phyloP scores from a whole-genome alignment of 164 flowering plant genomes.

The Piper betle region DNA sequence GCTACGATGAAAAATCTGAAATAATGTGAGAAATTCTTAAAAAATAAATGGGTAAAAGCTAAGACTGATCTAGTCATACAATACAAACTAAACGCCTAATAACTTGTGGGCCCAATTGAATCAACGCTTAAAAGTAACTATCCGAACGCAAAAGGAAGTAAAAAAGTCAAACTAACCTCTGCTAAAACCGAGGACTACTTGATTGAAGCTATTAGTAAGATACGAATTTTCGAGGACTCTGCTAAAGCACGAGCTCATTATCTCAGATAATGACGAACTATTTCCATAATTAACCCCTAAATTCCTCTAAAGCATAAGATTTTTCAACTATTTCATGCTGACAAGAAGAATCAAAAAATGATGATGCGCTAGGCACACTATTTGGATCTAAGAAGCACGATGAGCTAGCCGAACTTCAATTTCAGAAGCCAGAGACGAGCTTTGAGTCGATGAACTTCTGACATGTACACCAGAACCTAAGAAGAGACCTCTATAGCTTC shows the following conservation, averaged over 20 bases:
- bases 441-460: conserved; percentile 23
- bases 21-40: too few relatives aligned
- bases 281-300: conserved; percentile 13
- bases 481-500: conserved; percentile 18
- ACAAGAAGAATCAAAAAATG: conserved; percentile 14
- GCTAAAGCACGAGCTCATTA: conserved; percentile 64
- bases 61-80: too few relatives aligned
- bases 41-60: too few relatives aligned
- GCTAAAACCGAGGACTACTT: conserved; percentile 33
- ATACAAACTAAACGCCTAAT: too few relatives aligned
- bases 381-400: conserved; percentile 81
- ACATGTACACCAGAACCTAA: conserved; percentile 19
- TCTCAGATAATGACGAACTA: conserved; percentile 18
- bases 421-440: conserved; percentile 17
- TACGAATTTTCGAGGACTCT: conserved; percentile 93
- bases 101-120: too few relatives aligned
- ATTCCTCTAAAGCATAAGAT: conserved; percentile 12
- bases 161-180: too few relatives aligned
- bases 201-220: conserved; percentile 82
- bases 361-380: conserved; percentile 25
- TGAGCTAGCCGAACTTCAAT: conserved; percentile 44
- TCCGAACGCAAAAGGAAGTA: too few relatives aligned
- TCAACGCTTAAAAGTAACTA: too few relatives aligned
- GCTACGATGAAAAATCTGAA: too few relatives aligned
- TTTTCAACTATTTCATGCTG: conserved; percentile 19